Base-by-base conservation (phyloP, 2,329 filamentous ascomycete species). In the Tolypocladium amazonense region DNA sequence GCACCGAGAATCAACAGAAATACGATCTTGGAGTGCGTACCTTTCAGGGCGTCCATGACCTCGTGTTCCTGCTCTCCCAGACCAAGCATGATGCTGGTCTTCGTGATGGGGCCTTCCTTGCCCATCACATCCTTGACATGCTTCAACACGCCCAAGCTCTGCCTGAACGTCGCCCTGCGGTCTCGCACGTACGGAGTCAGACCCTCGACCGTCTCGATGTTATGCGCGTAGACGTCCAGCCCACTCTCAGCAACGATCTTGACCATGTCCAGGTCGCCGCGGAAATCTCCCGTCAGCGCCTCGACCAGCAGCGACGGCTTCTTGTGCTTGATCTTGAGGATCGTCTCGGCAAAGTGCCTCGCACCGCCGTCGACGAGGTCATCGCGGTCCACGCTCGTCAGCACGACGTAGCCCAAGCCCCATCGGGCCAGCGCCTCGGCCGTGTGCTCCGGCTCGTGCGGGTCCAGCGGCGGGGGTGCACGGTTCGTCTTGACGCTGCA, bases 1-100 rank as follows among this genome's bases (percentile, higher is more conserved):
- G 60, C 9, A 53, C 8, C 11, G 33, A n/a, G 20, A 39, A 8
- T 35, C 37, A 14, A 8, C 18, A 15, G 7, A 30, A 27, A 18
- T 18, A 14, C 35, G 23, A 25, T 12, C 30, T n/a, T 35, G 6
- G 14, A 14, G 8, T 39, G 67, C 76, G 67, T 76, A 88, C 86
- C 85, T 72, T 80, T 83, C 61, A 97, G 75, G 0, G 93, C 85
- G 63, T 89, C 84, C 83, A 86, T 88, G 1, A 99, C 74, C 76
- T 97, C 89, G 23, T 89, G 83, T 68, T 97, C 92, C 33, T 87
- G 92, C 81, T 99, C 94, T 15, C 94, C 94, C 6, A 99, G 77
- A 4, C 94, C 94, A 30, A 99, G 81, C 94, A 99, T 99, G 64
- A 99, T 85, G 66, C 91, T 96, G 1, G 94, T 97, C 82, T 99